Base-by-base conservation (phyloP, 371 early-diverging fungal genomes). In the Nematocida major region DNA sequence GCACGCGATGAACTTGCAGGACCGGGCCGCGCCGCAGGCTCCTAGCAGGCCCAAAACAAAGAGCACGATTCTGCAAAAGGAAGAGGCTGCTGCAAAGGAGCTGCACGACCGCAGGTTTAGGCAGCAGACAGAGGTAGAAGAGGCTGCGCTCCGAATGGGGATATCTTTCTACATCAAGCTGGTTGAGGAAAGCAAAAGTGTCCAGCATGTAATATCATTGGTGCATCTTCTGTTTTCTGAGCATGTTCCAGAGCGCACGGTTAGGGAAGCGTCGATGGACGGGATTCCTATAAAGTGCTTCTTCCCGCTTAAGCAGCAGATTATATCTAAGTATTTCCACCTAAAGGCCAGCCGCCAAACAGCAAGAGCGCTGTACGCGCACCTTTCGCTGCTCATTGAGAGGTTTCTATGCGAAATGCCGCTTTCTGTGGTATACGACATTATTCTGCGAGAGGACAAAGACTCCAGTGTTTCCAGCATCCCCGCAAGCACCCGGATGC, bases 231-330 rank as follows among this genome's bases (percentile, higher is more conserved):
- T 73, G 15, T 73, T 73, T 39, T 61, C 48, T 9, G 63, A 63
- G 18, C 5, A 20, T 18, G 32, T 20, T 4, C 13, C 48, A 20
- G 30, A 42, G 11, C 4, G 3, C 0, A 20, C 22, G 11, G 24
- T 63, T 4, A 7, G 20, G 5, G 9, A 24, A 4, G 34, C 39
- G 2, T 51, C 65, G 9, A 22, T 73, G 28, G 66, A 20, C 34
- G 47, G 5, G 5, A 65, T 73, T 42, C 65, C 49, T 28, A 22
- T 32, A 13, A 18, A 36, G 39, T 36, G 20, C 50, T 73, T 73
- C 40, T 45, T 73, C 30, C 76, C 76, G 11, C 65, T 73, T 9
- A 61, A 61, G 32, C 50, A 73, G 28, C 76, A 73, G 61, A 73
- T 73, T 28, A 43, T 73, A 34, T 73, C 76, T 20, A 63, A 73